Evolutionary conservation across 768 basidiomycete genomes (phyloP).

Genomic region (Kwoniella botswanensis): DNA sequence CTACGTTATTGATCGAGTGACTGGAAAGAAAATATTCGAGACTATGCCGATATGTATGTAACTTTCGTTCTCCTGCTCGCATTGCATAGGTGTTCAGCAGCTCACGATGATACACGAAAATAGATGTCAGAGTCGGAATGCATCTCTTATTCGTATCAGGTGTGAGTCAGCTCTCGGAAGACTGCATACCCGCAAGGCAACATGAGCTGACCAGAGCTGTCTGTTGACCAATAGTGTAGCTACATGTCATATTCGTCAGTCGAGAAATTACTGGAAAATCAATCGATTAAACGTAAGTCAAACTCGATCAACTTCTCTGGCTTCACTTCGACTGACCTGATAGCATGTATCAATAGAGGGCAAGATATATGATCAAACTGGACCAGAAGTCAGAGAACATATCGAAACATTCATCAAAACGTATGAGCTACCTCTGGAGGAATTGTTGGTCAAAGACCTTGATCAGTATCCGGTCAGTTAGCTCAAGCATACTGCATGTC

Average conservation of each 20-base stretch:
- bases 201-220: neutral
- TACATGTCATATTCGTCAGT: slow-evolving; percentile 47
- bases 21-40: slow-evolving; percentile 68
- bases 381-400: slow-evolving; percentile 52
- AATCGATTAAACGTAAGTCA: slow-evolving; percentile 54
- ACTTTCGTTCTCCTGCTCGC: no score
- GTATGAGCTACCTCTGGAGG: slow-evolving; percentile 63
- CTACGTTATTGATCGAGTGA: slow-evolving; percentile 57
- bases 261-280: slow-evolving; percentile 49
- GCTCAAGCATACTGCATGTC: neutral
- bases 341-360: slow-evolving; percentile 40
- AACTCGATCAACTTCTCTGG: neutral
- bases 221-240: slow-evolving; percentile 18
- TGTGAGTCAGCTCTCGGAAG: slow-evolving; percentile 21
- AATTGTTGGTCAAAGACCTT: slow-evolving; percentile 71
- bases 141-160: slow-evolving; percentile 68
- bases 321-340: no score
- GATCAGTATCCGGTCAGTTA: slow-evolving; percentile 62
- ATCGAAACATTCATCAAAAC: slow-evolving; percentile 58
- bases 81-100: no score
- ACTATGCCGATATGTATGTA: slow-evolving; percentile 75
- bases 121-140: slow-evolving; percentile 62
- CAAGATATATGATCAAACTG: slow-evolving; percentile 53
- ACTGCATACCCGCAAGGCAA: neutral
- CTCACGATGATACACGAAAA: neutral